Conservation (phyloP, 2,329 filamentous ascomycete species). For the Ophiosphaerella korrae region DNA sequence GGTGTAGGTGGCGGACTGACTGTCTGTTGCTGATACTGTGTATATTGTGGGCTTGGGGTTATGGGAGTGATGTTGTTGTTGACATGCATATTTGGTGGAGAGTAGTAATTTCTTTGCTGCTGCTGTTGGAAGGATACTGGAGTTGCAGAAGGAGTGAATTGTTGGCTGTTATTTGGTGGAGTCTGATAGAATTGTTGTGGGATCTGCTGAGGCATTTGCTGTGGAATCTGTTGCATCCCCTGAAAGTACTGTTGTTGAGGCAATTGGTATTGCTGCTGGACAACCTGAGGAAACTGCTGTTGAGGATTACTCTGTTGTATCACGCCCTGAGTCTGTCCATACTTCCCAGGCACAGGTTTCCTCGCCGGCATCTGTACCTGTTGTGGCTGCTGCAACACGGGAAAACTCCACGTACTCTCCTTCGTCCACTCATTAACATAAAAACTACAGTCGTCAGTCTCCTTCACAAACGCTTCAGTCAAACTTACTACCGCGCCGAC, state of each 20-base stretch:
- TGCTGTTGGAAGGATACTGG: conserved; percentile 2
- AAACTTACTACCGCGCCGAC: conserved; percentile 11
- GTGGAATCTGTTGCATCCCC: neutral
- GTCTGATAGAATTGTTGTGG: neutral
- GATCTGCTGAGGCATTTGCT: neutral
- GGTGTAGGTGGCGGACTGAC: neutral
- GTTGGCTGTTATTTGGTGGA: neutral
- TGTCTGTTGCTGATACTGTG: neutral
- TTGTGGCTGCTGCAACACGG: neutral
- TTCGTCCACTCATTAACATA: conserved; percentile 2
- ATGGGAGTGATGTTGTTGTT: neutral
- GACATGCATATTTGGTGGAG: neutral
- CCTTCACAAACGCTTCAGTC: neutral
- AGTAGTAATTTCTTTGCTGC: neutral
- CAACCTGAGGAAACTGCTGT: neutral
- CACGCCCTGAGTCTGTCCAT: neutral
- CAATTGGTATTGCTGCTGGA: neutral
- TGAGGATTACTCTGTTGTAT: neutral
- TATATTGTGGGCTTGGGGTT: neutral
- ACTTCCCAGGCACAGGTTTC: conserved; percentile 1
- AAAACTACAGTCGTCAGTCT: neutral
- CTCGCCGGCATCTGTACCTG: neutral
- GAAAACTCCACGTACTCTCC: conserved; percentile 3
- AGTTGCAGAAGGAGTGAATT: neutral
- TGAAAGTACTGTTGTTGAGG: neutral